Evolutionary conservation across 805 yeast species (phyloP).

Genomic region (Monosporozyma yasuniensis): DNA sequence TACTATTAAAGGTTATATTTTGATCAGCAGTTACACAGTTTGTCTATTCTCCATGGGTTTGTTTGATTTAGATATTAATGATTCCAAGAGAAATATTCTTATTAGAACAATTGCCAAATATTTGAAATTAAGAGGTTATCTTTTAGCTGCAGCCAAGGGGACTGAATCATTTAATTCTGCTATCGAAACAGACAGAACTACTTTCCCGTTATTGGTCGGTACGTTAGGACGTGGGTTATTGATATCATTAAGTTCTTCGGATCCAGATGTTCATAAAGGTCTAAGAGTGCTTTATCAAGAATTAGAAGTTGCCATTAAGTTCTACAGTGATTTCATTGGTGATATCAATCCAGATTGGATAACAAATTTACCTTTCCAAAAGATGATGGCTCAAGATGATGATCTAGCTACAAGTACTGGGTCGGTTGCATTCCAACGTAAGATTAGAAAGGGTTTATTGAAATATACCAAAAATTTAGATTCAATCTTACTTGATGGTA

Average conservation of each 20-base stretch:
- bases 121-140: conserved; percentile 31
- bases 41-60: conserved; percentile 32
- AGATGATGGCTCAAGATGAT: conserved; percentile 43
- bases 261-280: conserved; percentile 40
- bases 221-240: conserved; percentile 44
- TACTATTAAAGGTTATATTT: conserved; percentile 33
- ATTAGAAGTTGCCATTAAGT: conserved; percentile 18
- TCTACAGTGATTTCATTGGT: conserved; percentile 21
- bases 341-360: conserved; percentile 15
- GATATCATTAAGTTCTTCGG: conserved; percentile 43
- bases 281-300: conserved; percentile 36
- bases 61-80: conserved; percentile 25
- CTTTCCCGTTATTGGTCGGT: conserved; percentile 31
- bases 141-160: conserved; percentile 24
- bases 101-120: conserved; percentile 34
- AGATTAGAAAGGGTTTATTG: conserved; percentile 39
- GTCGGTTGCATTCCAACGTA: conserved; percentile 63
- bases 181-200: conserved; percentile 17
- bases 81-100: conserved; percentile 28
- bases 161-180: conserved; percentile 19
- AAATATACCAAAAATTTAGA: conserved; percentile 20
- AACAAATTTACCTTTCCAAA: conserved; percentile 33
- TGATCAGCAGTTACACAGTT: conserved; percentile 28
- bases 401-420: conserved; percentile 48
- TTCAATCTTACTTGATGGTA: conserved; percentile 24